A percentile compares a stretch with the other conserved stretches of the same genome.
These are phyloP conservation scores for Sporothrix schenckii DNA, from an alignment of 2,329 filamentous ascomycete species.

Conservation along the genomic window DNA sequence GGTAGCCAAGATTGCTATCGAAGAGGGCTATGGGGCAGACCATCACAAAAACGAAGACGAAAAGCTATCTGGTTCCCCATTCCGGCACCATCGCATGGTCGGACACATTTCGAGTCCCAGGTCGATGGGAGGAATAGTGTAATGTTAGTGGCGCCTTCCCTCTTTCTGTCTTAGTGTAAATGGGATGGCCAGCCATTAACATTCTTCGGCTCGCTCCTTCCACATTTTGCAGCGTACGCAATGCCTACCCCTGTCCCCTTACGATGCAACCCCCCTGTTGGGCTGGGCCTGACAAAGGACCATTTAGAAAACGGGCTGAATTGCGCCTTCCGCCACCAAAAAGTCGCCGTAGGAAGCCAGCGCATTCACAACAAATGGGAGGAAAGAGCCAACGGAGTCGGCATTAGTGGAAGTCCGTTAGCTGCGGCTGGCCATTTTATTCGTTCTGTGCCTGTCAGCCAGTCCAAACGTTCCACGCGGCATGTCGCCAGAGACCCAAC, in stretches of 20 bases:
- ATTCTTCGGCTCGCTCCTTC: conserved; percentile 25
- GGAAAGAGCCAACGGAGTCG: background rate
- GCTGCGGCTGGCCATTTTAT: background rate
- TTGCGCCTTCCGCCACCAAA: conserved; percentile 10
- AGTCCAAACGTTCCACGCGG: conserved; percentile 24
- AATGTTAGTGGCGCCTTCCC: conserved; percentile 4
- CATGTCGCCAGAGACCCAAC: conserved; percentile 31
- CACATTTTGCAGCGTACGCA: background rate
- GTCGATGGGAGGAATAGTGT: background rate
- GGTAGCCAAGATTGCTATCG: background rate
- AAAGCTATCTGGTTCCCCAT: conserved; percentile 17
- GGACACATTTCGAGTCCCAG: conserved; percentile 12
- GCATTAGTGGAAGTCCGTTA: conserved; percentile 3
- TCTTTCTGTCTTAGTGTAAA: background rate
- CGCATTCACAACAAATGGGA: background rate
- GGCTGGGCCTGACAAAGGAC: conserved; percentile 14
- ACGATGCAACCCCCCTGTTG: conserved; percentile 2
- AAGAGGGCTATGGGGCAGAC: background rate
- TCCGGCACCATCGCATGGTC: background rate
- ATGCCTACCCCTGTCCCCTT: conserved; percentile 19
- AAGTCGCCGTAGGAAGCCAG: conserved; percentile 20
- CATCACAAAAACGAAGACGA: background rate
- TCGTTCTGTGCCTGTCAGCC: conserved; percentile 15
- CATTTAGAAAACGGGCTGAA: background rate
- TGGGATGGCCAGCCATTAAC: conserved; percentile 9